phyloP scores from a whole-genome alignment of 805 yeast genomes.

The Peterozyma toletana region DNA sequence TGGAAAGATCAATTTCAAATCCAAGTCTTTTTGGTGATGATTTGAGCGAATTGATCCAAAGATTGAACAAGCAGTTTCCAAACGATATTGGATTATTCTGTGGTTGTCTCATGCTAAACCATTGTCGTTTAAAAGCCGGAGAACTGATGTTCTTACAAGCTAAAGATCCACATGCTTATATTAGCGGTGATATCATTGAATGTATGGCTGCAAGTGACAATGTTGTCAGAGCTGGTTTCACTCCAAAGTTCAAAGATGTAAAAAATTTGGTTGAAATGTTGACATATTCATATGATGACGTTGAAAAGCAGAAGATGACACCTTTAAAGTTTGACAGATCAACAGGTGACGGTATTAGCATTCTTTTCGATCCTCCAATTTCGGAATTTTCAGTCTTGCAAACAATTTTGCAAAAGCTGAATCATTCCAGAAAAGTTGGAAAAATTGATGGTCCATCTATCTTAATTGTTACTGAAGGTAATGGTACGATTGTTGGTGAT shows the following conservation, averaged over 20 bases:
- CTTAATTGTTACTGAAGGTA: slow-evolving; percentile 75
- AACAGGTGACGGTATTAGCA: slow-evolving; percentile 58
- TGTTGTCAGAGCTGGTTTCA: slow-evolving; percentile 97
- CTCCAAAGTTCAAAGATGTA: slow-evolving; percentile 99
- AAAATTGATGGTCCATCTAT: slow-evolving; percentile 83
- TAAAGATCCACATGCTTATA: slow-evolving; percentile 97
- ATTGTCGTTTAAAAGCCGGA: slow-evolving; percentile 74
- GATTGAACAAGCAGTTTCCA: slow-evolving; percentile 85
- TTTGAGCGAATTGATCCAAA: slow-evolving; percentile 66
- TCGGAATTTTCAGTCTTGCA: slow-evolving; percentile 94
- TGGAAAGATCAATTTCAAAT: slow-evolving; percentile 50
- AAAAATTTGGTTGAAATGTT: slow-evolving; percentile 82
- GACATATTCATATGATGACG: slow-evolving; percentile 83
- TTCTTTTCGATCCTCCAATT: slow-evolving; percentile 90
- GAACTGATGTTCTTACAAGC: slow-evolving; percentile 97
- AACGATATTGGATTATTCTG: slow-evolving; percentile 92
- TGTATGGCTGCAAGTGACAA: slow-evolving; percentile 99
- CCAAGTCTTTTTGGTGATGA: slow-evolving; percentile 52
- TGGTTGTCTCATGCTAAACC: slow-evolving; percentile 89
- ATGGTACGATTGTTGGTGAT: slow-evolving; percentile 47
- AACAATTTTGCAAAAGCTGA: slow-evolving; percentile 42
- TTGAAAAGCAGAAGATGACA: slow-evolving; percentile 88
- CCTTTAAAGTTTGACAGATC: slow-evolving; percentile 52
- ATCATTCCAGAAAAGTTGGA: slow-evolving; percentile 42
- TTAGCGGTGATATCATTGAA: slow-evolving; percentile 94